Evolutionary conservation across 2,329 filamentous ascomycete species (phyloP), one percentile per base, ranked within the genome.

Genomic region (Achaetomium macrosporum): DNA sequence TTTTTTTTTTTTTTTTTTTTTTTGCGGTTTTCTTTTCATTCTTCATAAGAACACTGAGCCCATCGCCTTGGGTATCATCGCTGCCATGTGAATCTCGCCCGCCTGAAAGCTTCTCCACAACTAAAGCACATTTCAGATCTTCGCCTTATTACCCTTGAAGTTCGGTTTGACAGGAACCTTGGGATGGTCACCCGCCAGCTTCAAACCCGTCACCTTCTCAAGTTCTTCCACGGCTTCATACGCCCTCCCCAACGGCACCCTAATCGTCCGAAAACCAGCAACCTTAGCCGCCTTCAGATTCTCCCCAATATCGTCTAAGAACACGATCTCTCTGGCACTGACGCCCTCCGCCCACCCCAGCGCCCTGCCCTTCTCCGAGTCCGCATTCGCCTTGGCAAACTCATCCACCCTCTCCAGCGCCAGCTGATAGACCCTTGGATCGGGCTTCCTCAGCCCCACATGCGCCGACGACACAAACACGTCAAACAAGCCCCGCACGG

Each of bases 241-340:
- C 1, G 87, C 82, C 67, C 78, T 82, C 1, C 91, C 91, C 29
- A 97, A 71, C 9, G 80, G 74, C 1, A 97, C 93, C 70, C 92
- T 96, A 59, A 97, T 79, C 0, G 92, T 97, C 51, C 77, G 71
- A 68, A 97, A 85, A 0, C 92, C 92, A 19, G 83, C 73, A 45
- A 77, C 77, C 69, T 77, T 87, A 1, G 84, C 93, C 42, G 79
- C 85, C 74, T 91, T 93, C 53, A 97, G 69, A 67, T 99, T 99
- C 69, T 91, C 84, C 1, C 93, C 93, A 67, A 99, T 96, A 63
- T 96, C 91, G 67, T 96, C 93, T 46, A 96, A 71, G 66, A 99
- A 99, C 5, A 95, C 71, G 42, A 96, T 75, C 51, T 96, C 89
- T 0, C 73, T 72, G 0, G 85, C 72, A 51, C 72, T 68, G 9